Percentiles rank a stretch among this genome's conserved stretches.
Conservation (phyloP, 1,284 basidiomycete species). For the Earliella scabrosa region DNA sequence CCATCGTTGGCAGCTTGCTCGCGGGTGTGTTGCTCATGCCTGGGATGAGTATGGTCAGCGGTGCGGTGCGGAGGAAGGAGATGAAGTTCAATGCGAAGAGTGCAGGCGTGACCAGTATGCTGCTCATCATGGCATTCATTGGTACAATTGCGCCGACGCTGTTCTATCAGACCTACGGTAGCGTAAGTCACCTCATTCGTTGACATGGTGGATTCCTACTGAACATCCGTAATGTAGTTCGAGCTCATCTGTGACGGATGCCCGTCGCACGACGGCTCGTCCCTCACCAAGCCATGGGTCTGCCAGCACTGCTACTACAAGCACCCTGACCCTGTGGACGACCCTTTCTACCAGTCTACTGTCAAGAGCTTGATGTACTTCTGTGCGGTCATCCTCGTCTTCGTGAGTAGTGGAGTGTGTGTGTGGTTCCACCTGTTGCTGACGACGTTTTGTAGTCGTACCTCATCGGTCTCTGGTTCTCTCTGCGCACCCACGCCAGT, state of each 20-base stretch:
- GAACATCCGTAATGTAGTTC: slow-evolving; percentile 60
- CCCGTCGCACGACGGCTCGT: slow-evolving; percentile 48
- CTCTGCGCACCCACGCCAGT: slow-evolving; percentile 94
- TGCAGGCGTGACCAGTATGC: slow-evolving; percentile 98
- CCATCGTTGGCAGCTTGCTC: slow-evolving; percentile 92
- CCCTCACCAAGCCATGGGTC: slow-evolving; percentile 65
- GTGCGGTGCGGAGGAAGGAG: slow-evolving; percentile 91
- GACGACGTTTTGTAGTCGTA: slow-evolving; percentile 72
- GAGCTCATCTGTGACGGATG: slow-evolving; percentile 94
- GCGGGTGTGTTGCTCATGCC: slow-evolving; percentile 98
- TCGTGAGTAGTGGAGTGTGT: slow-evolving; percentile 62
- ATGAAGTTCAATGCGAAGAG: slow-evolving; percentile 98
- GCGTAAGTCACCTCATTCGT: slow-evolving; percentile 62
- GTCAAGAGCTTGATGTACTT: slow-evolving; percentile 96
- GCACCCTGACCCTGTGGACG: slow-evolving; percentile 90
- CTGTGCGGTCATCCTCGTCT: slow-evolving; percentile 87
- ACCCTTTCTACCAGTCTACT: slow-evolving; percentile 96
- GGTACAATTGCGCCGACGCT: slow-evolving; percentile 95
- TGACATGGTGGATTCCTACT: slow-evolving; percentile 15
- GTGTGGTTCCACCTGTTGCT: slow-evolving; percentile 7
- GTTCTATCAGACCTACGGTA: slow-evolving; percentile 99
- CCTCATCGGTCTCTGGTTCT: slow-evolving; percentile 98
- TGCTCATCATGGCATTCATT: slow-evolving; percentile 99
- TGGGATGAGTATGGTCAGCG: slow-evolving; percentile 96
- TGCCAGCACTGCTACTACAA: slow-evolving; percentile 96